Evolutionary conservation across 2,329 filamentous ascomycete genomes (phyloP).

Genomic region (Penicillium sp.): DNA sequence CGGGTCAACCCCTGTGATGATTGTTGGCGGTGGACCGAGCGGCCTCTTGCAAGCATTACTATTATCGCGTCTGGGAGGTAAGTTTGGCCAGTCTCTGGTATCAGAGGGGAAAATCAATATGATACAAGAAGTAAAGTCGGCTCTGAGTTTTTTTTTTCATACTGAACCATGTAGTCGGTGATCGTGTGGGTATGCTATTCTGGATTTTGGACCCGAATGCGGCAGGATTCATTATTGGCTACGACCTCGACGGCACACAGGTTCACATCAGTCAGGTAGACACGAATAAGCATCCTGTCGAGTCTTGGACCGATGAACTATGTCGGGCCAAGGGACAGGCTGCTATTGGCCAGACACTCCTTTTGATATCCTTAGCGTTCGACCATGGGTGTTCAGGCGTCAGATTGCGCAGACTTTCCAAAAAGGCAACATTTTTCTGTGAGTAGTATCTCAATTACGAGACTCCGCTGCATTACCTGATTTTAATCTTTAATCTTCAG

Average conservation of each 20-base stretch:
- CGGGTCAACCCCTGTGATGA: too few relatives aligned
- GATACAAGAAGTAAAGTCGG: too few relatives aligned
- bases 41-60: too few relatives aligned
- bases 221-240: slow-evolving; percentile 51
- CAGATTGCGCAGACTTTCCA: slow-evolving; percentile 47
- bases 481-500: too few relatives aligned
- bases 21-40: too few relatives aligned
- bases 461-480: too few relatives aligned
- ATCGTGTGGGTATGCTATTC: slow-evolving; percentile 51
- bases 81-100: too few relatives aligned
- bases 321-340: slow-evolving; percentile 37
- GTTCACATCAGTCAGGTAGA: slow-evolving; percentile 53
- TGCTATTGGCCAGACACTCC: slow-evolving; percentile 34
- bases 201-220: slow-evolving; percentile 51
- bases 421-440: slow-evolving; percentile 45
- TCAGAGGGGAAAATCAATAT: too few relatives aligned
- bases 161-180: slow-evolving; percentile 40
- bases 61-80: too few relatives aligned
- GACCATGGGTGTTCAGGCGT: slow-evolving; percentile 49
- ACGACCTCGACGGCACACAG: slow-evolving; percentile 47
- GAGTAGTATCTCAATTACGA: too few relatives aligned
- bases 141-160: too few relatives aligned
- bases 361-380: slow-evolving; percentile 45
- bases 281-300: slow-evolving; percentile 39
- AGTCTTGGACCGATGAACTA: slow-evolving; percentile 42